phyloP scores from a whole-genome alignment of 371 early-diverging fungal species.

The Capniomyces stellatus region DNA sequence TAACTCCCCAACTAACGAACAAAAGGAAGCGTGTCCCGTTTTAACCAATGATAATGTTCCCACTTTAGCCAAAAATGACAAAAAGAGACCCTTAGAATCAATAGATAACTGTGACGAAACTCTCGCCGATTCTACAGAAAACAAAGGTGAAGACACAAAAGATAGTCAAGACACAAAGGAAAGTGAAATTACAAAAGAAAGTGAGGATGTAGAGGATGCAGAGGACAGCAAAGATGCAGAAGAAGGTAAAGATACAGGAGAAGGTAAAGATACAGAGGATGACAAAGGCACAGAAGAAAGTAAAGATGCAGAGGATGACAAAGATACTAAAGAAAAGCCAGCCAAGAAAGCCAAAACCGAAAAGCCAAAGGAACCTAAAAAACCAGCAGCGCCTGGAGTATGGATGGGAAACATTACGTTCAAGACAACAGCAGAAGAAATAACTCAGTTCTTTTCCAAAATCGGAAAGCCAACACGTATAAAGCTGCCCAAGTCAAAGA shows the following conservation, averaged over 20 bases:
- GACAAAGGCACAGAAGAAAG: not conserved
- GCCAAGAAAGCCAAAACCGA: constrained; percentile 8
- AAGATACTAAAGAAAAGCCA: constrained; percentile 3
- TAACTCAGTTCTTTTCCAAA: constrained; percentile 34
- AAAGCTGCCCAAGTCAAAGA: constrained; percentile 31
- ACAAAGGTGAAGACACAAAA: no score
- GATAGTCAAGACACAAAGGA: constrained; percentile 2
- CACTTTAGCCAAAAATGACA: no score
- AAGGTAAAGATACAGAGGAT: not conserved
- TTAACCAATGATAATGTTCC: no score
- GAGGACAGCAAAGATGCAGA: not conserved
- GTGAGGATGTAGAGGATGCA: not conserved
- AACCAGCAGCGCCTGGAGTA: constrained; percentile 25
- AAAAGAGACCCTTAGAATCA: no score
- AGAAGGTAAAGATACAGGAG: not conserved
- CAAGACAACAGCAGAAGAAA: constrained; percentile 30
- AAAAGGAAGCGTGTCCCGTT: no score
- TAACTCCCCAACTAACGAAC: not conserved
- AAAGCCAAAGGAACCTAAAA: constrained; percentile 10
- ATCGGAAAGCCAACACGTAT: constrained; percentile 36
- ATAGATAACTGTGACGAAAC: no score
- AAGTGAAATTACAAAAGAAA: constrained; percentile 3
- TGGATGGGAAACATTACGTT: constrained; percentile 63
- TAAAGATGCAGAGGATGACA: constrained; percentile 1
- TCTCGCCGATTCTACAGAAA: no score